phyloP scores from a whole-genome alignment of 495 filamentous ascomycete species.

The Astrocystis sublimbata region DNA sequence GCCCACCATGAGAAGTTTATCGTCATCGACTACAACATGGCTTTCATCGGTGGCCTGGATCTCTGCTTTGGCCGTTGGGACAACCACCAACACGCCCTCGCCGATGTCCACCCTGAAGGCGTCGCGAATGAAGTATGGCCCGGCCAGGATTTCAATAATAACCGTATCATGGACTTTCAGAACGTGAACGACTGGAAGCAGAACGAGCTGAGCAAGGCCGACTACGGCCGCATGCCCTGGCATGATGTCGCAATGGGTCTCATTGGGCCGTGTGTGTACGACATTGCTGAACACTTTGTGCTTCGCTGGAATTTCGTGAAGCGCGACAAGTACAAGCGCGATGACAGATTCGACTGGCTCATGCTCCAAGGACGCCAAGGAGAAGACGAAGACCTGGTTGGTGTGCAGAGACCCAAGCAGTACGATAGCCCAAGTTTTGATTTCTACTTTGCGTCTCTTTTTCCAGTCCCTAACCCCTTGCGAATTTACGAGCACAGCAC shows the following conservation, averaged over 20 bases:
- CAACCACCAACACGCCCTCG: slow-evolving; percentile 74
- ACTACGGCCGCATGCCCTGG: slow-evolving; percentile 96
- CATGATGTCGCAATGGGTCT: slow-evolving; percentile 92
- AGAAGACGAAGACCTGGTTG: slow-evolving; percentile 78
- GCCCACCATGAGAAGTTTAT: slow-evolving; percentile 97
- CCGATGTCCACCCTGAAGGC: slow-evolving; percentile 84
- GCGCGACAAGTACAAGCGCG: slow-evolving; percentile 95
- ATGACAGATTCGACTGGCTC: slow-evolving; percentile 77
- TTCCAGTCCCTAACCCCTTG: neutral
- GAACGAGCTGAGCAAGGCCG: slow-evolving; percentile 89
- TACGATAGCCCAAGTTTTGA: neutral
- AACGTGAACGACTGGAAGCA: slow-evolving; percentile 87
- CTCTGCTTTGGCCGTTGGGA: slow-evolving; percentile 98
- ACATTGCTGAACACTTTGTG: slow-evolving; percentile 96
- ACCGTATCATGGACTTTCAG: slow-evolving; percentile 94
- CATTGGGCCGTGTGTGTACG: slow-evolving; percentile 84
- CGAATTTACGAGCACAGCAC: neutral
- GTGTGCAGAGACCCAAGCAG: slow-evolving; percentile 80
- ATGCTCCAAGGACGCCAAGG: slow-evolving; percentile 75
- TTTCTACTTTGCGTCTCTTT: neutral
- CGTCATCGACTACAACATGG: slow-evolving; percentile 85
- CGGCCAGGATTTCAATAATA: slow-evolving; percentile 94
- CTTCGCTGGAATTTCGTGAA: slow-evolving; percentile 96
- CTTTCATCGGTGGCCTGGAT: slow-evolving; percentile 91
- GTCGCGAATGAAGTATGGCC: slow-evolving; percentile 87